Percentiles rank a stretch among this genome's conserved stretches.
These are phyloP conservation scores for Ophiostoma novo-ulmi DNA, from an alignment of 2,329 filamentous ascomycete genomes.

Conservation along the genomic window DNA sequence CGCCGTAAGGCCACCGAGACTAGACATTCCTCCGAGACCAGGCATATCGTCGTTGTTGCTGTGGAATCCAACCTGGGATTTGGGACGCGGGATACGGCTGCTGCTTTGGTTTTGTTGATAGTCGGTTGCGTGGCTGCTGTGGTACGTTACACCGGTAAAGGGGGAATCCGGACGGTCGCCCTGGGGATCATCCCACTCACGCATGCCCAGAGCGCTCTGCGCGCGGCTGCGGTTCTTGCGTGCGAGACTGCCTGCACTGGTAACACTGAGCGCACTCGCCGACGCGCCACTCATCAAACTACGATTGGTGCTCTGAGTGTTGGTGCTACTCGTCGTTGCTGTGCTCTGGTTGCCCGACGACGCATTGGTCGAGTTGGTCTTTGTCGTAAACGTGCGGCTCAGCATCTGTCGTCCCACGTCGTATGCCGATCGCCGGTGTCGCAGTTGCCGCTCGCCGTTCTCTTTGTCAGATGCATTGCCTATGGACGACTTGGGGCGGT, in stretches of 20 bases:
- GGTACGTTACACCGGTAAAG: conserved; percentile 78
- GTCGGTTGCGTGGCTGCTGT: conserved; percentile 74
- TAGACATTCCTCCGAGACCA: conserved; percentile 45
- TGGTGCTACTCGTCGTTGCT: conserved; percentile 54
- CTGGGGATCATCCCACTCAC: conserved; percentile 44
- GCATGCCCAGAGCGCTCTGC: conserved; percentile 60
- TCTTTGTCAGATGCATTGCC: conserved; percentile 37
- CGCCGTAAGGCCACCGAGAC: conserved; percentile 70
- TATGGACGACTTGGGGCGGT: conserved; percentile 56
- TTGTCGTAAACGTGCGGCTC: conserved; percentile 77
- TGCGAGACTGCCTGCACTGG: conserved; percentile 88
- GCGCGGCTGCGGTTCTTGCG: conserved; percentile 59
- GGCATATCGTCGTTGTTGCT: conserved; percentile 44
- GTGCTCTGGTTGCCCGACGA: conserved; percentile 67
- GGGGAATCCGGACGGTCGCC: conserved; percentile 55
- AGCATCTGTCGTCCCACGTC: conserved; percentile 67
- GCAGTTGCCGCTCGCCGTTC: conserved; percentile 44
- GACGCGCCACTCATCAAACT: conserved; percentile 93
- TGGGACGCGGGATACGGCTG: conserved; percentile 39
- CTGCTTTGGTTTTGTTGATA: conserved; percentile 32
- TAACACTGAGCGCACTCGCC: conserved; percentile 85
- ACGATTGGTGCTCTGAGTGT: conserved; percentile 68
- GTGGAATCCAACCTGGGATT: conserved; percentile 61
- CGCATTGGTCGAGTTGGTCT: conserved; percentile 75
- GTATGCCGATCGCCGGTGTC: conserved; percentile 68